phyloP scores from a whole-genome alignment of 2,329 filamentous ascomycete species.

The Calonectria hongkongensis region DNA sequence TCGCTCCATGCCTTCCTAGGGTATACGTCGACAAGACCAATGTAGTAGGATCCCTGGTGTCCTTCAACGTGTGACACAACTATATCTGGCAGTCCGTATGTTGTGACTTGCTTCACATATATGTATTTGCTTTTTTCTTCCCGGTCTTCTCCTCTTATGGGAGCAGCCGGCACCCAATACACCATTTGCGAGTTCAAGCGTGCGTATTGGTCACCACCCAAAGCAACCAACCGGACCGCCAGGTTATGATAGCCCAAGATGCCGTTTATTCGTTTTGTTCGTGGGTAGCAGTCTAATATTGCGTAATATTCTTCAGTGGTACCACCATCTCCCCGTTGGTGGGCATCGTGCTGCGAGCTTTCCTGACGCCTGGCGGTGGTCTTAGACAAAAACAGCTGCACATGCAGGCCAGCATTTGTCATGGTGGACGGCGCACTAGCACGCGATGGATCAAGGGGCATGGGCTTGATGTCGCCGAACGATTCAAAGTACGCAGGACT shows the following conservation, averaged over 20 bases:
- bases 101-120: neutral
- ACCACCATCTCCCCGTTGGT: neutral
- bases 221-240: neutral
- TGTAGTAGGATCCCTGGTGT: neutral
- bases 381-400: neutral
- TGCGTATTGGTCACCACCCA: neutral
- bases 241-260: neutral
- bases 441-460: neutral
- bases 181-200: neutral
- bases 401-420: slow-evolving; percentile 6
- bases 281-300: slow-evolving; percentile 17
- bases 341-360: neutral
- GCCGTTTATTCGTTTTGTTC: neutral
- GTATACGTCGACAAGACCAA: neutral
- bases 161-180: neutral
- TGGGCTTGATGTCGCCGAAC: neutral
- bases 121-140: neutral
- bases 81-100: neutral
- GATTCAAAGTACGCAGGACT: slow-evolving; percentile 1
- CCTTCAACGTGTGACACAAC: neutral
- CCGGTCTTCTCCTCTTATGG: neutral
- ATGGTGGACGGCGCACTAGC: neutral
- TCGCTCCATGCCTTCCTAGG: neutral
- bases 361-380: neutral
- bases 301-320: neutral